phyloP scores from a whole-genome alignment of 495 filamentous ascomycete species.

The Rhizodiscina lignyota region DNA sequence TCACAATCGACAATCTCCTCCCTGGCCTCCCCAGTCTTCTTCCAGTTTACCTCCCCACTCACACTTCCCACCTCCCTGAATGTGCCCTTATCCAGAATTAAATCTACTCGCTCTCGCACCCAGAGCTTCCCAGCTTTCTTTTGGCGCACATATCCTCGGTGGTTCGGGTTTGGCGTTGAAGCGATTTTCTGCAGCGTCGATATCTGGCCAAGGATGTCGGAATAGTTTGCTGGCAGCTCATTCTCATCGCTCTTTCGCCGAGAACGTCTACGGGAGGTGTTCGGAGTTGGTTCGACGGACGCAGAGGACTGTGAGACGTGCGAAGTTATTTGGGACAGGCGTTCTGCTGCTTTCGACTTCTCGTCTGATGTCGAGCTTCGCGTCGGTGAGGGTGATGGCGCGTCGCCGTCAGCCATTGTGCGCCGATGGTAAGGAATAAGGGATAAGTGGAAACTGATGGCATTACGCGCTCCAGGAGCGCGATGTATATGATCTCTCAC shows the following conservation, averaged over 20 bases:
- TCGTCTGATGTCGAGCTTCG: constrained; percentile 8
- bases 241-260: constrained; percentile 11
- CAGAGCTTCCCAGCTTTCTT: constrained; percentile 47
- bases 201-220: constrained; percentile 41
- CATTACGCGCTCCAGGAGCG: too few species aligned
- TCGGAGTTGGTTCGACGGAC: too few species aligned
- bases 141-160: constrained; percentile 40
- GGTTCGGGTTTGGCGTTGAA: constrained; percentile 31
- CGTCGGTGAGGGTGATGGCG: too few species aligned
- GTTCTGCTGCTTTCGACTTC: constrained; percentile 6
- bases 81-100: constrained; percentile 34
- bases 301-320: constrained; percentile 11
- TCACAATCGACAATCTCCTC: too few species aligned
- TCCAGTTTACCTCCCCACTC: constrained; percentile 41
- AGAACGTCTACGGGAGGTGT: background rate
- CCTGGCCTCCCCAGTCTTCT: constrained; percentile 25
- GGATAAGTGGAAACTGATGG: too few species aligned
- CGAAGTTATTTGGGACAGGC: constrained; percentile 10
- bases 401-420: too few species aligned
- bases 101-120: constrained; percentile 42
- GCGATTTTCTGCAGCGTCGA: constrained; percentile 31
- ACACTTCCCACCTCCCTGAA: constrained; percentile 43
- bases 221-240: constrained; percentile 38
- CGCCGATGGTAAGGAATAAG: too few species aligned
- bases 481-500: too few species aligned